Conservation (phyloP, 331 rosid genomes). For the Ulmus americana region DNA sequence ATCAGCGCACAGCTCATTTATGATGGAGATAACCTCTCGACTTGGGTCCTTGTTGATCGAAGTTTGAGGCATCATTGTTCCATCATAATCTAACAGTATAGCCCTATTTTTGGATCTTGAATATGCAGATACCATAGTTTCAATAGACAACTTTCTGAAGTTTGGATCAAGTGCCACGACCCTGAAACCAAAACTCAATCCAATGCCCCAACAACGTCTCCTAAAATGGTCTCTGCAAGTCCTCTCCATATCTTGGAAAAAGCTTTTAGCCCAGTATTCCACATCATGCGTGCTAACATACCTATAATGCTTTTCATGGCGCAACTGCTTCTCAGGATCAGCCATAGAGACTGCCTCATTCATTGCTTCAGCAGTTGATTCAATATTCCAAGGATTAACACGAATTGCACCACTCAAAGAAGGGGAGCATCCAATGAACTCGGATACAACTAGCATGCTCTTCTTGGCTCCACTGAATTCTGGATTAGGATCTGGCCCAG, state of each 20-base stretch:
- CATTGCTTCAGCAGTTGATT: constrained; percentile 51
- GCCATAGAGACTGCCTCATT: constrained; percentile 48
- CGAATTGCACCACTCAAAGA: constrained; percentile 51
- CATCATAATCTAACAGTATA: constrained; percentile 46
- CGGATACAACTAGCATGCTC: constrained; percentile 52
- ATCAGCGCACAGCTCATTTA: constrained; percentile 39
- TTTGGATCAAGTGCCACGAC: constrained; percentile 52
- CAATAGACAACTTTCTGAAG: constrained; percentile 42
- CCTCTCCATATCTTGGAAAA: constrained; percentile 48
- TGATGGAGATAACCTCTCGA: constrained; percentile 33
- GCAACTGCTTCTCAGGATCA: constrained; percentile 43
- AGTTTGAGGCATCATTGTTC: constrained; percentile 49
- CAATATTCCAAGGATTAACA: constrained; percentile 50
- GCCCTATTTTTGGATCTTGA: constrained; percentile 43
- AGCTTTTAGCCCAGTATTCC: constrained; percentile 46
- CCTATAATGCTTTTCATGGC: constrained; percentile 50
- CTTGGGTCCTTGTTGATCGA: constrained; percentile 45
- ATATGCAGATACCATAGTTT: constrained; percentile 38
- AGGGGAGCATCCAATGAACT: constrained; percentile 54
- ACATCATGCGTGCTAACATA: constrained; percentile 49
- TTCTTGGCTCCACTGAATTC: constrained; percentile 33
- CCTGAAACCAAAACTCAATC: constrained; percentile 50
- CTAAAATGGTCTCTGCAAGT: constrained; percentile 48
- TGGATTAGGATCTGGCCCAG: constrained; percentile 22
- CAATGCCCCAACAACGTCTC: constrained; percentile 55